Evolutionary conservation across 2,329 filamentous ascomycete genomes (phyloP), one percentile per base, ranked within the genome.

Genomic region (Ilyonectria robusta): DNA sequence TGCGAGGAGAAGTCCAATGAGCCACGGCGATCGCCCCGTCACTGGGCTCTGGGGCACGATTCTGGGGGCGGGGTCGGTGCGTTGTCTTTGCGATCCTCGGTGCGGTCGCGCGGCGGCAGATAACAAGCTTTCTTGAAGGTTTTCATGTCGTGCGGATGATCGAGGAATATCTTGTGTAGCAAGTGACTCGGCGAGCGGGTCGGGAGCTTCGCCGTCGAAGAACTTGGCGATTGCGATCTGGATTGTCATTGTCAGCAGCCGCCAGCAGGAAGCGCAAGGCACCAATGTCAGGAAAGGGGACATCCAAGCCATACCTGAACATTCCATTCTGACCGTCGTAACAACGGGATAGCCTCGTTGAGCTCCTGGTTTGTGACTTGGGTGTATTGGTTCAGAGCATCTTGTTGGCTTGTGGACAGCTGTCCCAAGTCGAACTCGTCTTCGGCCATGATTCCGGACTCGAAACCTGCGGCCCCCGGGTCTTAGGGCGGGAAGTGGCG

Each of bases 151-250:
- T 15, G 86, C 83, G 65, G 89, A 83, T 70, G 88, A 85, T 53
- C 89, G 88, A 19, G 92, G 91, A 44, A 90, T 85, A n/a, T 86
- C 81, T 67, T 91, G 86, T 8, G 88, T 86, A 55, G 91, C 87
- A 57, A 91, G 87, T 65, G 93, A 93, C 82, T 96, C 94, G 65
- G 93, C 92, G 19, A 95, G 84, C 13, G 90, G 92, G 78, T 97
- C 94, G 55, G 94, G 89, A 4, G 92, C 92, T 82, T 98, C 96
- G 73, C 96, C 96, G 77, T 99, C 96, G 79, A 98, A 99, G 88
- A 98, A 98, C 78, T 97, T 97, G 71, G 96, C 90, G 70, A 99
- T 95, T 65, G 96, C 95, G 75, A 98, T 97, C 92, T 98, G 78
- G 5, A 63, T 15, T 11, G 40, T 23, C 37, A 48, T 44, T 21